These are phyloP conservation scores for Dipodascus albidus DNA, from an alignment of 805 yeast genomes.

Conservation along the genomic window DNA sequence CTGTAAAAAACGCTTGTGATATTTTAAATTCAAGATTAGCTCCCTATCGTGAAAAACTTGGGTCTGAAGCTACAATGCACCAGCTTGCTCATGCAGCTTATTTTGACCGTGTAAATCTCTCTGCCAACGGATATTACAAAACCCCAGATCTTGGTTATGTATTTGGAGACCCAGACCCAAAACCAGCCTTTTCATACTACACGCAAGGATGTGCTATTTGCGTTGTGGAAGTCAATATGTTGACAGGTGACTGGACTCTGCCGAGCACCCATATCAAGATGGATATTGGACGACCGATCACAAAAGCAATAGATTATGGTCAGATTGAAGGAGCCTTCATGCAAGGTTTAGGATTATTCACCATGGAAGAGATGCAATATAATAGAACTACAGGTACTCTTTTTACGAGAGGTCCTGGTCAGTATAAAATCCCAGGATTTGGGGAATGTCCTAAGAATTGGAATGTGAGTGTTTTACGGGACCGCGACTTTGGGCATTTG, in stretches of 20 bases:
- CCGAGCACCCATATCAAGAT: slow-evolving; percentile 33
- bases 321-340: slow-evolving; percentile 41
- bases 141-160: slow-evolving; percentile 37
- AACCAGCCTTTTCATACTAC: slow-evolving; percentile 36
- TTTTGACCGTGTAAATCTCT: slow-evolving; percentile 33
- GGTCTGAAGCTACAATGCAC: slow-evolving; percentile 30
- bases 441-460: slow-evolving; percentile 36
- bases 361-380: slow-evolving; percentile 39
- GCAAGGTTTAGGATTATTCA: slow-evolving; percentile 39
- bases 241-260: slow-evolving; percentile 38
- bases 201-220: slow-evolving; percentile 36
- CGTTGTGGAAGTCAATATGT: slow-evolving; percentile 34
- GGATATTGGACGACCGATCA: slow-evolving; percentile 39
- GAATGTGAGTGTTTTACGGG: slow-evolving; percentile 31
- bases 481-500: slow-evolving; percentile 32
- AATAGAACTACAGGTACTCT: slow-evolving; percentile 29
- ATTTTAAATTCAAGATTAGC: slow-evolving; percentile 31
- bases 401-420: slow-evolving; percentile 38
- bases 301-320: slow-evolving; percentile 39
- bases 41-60: slow-evolving; percentile 29
- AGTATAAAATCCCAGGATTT: slow-evolving; percentile 40
- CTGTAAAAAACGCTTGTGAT: slow-evolving; percentile 37
- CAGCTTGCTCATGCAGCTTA: slow-evolving; percentile 33
- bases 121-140: slow-evolving; percentile 40
- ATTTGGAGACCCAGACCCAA: slow-evolving; percentile 32